phyloP scores from a whole-genome alignment of 2,329 filamentous ascomycete genomes.

The Amesomyces nigricolor region DNA sequence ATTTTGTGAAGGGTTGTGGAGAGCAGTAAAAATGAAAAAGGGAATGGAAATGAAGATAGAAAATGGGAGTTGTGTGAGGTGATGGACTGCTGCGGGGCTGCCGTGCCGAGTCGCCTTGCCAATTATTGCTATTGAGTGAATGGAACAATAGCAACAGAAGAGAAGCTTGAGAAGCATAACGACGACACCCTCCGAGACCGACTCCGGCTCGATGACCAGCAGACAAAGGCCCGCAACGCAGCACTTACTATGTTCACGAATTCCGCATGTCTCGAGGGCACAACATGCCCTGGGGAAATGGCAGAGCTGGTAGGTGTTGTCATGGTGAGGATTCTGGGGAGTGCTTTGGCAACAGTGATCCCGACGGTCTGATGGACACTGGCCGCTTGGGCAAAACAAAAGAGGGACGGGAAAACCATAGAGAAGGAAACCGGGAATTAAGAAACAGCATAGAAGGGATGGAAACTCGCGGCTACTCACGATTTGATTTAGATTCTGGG shows the following conservation, averaged over 20 bases:
- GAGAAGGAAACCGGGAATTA: neutral
- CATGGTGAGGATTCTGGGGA: neutral
- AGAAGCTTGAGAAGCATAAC: neutral
- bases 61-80: neutral
- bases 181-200: too few species aligned
- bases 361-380: neutral
- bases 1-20: too few species aligned
- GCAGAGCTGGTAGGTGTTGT: too few species aligned
- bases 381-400: too few species aligned
- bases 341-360: neutral
- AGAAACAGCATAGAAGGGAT: neutral
- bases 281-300: too few species aligned
- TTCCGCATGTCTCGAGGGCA: neutral
- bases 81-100: too few species aligned
- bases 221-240: too few species aligned
- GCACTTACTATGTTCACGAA: too few species aligned
- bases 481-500: constrained; percentile 92
- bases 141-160: neutral
- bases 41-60: neutral
- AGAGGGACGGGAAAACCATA: neutral
- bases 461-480: constrained; percentile 50
- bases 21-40: neutral
- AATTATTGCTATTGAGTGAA: too few species aligned
- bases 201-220: too few species aligned
- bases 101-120: too few species aligned